These are phyloP conservation scores for Amylostereum chailletii DNA, from an alignment of 1,284 basidiomycete species.

Conservation along the genomic window DNA sequence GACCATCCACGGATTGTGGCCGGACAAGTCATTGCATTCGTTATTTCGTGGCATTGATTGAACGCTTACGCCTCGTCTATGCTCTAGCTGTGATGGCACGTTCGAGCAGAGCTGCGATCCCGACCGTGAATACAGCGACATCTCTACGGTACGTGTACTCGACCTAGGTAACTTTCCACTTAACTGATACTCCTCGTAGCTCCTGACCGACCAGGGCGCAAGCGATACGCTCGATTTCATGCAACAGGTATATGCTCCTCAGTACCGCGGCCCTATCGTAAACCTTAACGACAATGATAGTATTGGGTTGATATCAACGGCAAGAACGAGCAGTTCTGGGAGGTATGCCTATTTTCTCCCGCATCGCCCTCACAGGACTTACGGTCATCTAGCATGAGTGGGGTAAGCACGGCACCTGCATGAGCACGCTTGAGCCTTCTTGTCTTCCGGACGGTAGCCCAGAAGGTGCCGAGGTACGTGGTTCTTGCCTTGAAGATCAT, in stretches of 20 bases:
- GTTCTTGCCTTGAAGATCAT: constrained; percentile 4
- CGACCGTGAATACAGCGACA: constrained; percentile 50
- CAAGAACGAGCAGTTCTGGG: constrained; percentile 58
- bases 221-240: constrained; percentile 59
- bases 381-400: constrained; percentile 46
- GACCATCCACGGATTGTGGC: constrained; percentile 75
- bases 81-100: constrained; percentile 56
- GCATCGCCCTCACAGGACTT: not conserved
- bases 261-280: not conserved
- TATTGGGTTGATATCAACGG: constrained; percentile 62
- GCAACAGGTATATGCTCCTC: constrained; percentile 32
- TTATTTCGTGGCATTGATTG: constrained; percentile 1
- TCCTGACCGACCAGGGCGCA: constrained; percentile 52
- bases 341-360: constrained; percentile 30
- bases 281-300: constrained; percentile 17
- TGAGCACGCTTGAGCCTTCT: constrained; percentile 48
- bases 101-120: constrained; percentile 58
- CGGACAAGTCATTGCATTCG: constrained; percentile 43
- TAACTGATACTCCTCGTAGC: constrained; percentile 26
- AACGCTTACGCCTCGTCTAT: not conserved
- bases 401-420: constrained; percentile 68
- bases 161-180: not conserved
- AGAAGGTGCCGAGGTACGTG: constrained; percentile 47
- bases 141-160: constrained; percentile 34
- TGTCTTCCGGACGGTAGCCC: constrained; percentile 53